Percentiles rank a stretch among this genome's conserved stretches.
Evolutionary conservation across 495 filamentous ascomycete genomes (phyloP).

Genomic region (Annulohypoxylon maeteangense): DNA sequence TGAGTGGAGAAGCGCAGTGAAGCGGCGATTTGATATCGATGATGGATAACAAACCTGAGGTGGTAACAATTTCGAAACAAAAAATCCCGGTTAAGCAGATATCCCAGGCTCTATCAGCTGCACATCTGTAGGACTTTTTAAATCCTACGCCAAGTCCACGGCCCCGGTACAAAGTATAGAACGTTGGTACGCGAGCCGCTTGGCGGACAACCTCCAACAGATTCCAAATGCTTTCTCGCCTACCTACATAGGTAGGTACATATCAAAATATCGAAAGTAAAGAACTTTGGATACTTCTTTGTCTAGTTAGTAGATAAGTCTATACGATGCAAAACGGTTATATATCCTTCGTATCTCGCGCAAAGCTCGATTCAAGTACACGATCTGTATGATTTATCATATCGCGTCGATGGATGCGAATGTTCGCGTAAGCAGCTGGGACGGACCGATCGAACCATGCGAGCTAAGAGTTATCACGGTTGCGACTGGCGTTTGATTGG

Average conservation of each 20-base stretch:
- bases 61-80: neutral
- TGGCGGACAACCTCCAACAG: neutral
- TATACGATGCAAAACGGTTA: too few species aligned
- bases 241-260: neutral
- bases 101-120: conserved; percentile 3
- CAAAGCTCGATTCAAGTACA: too few species aligned
- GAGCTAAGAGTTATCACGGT: neutral
- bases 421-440: conserved; percentile 15
- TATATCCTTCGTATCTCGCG: too few species aligned
- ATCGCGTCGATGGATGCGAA: neutral
- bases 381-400: too few species aligned
- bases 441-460: conserved; percentile 24
- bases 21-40: neutral
- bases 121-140: neutral
- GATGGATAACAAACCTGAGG: neutral
- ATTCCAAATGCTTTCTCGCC: neutral
- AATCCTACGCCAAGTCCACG: conserved; percentile 33
- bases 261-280: neutral
- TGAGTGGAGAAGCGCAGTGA: too few species aligned
- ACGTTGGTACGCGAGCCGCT: conserved; percentile 17
- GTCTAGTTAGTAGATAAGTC: too few species aligned
- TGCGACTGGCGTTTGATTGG: conserved; percentile 16
- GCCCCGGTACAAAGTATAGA: neutral
- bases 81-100: neutral
- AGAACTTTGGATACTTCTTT: too few species aligned